phyloP scores from a whole-genome alignment of 1,139 yeast genomes.

The Pichia cactophila region DNA sequence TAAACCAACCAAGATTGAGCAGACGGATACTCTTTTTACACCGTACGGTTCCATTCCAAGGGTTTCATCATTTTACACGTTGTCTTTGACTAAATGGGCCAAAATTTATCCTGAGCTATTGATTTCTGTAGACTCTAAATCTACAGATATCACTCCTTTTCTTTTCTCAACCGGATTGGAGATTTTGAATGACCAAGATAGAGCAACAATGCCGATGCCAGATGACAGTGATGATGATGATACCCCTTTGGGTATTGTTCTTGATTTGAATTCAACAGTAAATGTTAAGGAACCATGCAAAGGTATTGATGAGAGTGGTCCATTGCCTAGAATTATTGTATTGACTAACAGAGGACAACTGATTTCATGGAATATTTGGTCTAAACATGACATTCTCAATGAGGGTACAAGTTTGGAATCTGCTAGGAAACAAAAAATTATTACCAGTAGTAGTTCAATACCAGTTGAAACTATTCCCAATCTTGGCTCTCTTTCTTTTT shows the following conservation, averaged over 20 bases:
- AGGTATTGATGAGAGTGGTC: constrained; percentile 48
- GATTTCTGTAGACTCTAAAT: constrained; percentile 51
- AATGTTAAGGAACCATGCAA: constrained; percentile 46
- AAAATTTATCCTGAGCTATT: constrained; percentile 29
- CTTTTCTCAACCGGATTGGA: constrained; percentile 30
- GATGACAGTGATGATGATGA: constrained; percentile 60
- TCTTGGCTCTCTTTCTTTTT: not conserved
- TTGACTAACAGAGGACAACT: constrained; percentile 58
- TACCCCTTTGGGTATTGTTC: constrained; percentile 58
- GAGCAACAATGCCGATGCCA: constrained; percentile 66
- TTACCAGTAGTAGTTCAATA: not conserved
- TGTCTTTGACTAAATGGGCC: constrained; percentile 40
- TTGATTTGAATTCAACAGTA: constrained; percentile 46
- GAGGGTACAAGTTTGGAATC: constrained; percentile 18
- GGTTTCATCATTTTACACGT: constrained; percentile 41
- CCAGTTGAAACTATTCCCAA: not conserved
- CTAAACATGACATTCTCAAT: constrained; percentile 38
- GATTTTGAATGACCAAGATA: constrained; percentile 57
- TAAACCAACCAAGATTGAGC: constrained; percentile 15
- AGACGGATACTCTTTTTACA: constrained; percentile 15
- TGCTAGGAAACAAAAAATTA: constrained; percentile 4
- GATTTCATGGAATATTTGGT: constrained; percentile 59
- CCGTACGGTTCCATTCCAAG: constrained; percentile 52
- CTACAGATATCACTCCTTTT: constrained; percentile 51
- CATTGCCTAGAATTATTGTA: constrained; percentile 57